A percentile compares a stretch with the other conserved stretches of the same genome.
Conservation (phyloP, 2,329 filamentous ascomycete genomes). For the Aspergillus sp. region DNA sequence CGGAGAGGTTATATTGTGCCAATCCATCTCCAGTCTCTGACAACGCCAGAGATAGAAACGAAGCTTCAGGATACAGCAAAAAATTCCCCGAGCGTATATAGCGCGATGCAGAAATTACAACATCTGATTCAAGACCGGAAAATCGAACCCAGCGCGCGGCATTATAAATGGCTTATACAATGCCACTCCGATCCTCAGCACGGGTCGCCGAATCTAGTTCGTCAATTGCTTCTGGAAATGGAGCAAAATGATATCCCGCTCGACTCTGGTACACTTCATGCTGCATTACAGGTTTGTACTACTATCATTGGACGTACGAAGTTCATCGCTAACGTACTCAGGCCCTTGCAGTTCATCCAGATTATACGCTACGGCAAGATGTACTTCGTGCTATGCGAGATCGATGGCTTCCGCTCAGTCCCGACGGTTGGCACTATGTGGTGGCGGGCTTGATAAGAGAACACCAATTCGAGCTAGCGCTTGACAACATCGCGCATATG, state of each 20-base stretch:
- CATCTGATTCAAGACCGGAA: constrained; percentile 44
- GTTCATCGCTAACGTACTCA: constrained; percentile 33
- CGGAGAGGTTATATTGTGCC: constrained; percentile 16
- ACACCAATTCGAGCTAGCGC: constrained; percentile 78
- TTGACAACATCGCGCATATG: constrained; percentile 72
- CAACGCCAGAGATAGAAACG: constrained; percentile 34
- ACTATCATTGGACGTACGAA: neutral
- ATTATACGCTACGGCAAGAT: constrained; percentile 74
- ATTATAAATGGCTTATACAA: constrained; percentile 75
- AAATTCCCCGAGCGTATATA: constrained; percentile 30
- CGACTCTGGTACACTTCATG: constrained; percentile 71
- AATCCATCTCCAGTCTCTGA: constrained; percentile 20
- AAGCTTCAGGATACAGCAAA: constrained; percentile 33
- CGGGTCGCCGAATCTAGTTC: constrained; percentile 70
- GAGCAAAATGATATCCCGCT: constrained; percentile 61
- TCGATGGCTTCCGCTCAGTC: constrained; percentile 69
- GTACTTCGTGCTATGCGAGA: constrained; percentile 69
- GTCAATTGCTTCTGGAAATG: constrained; percentile 74
- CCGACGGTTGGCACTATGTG: constrained; percentile 67
- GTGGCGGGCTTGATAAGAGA: constrained; percentile 78
- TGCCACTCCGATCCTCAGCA: constrained; percentile 66
- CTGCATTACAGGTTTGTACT: constrained; percentile 65
- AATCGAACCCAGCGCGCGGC: constrained; percentile 40
- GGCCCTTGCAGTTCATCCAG: constrained; percentile 80
- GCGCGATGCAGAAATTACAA: constrained; percentile 39